Evolutionary conservation across 495 filamentous ascomycete genomes (phyloP), one percentile per base, ranked within the genome.

Genomic region (Xeromyces bisporus): DNA sequence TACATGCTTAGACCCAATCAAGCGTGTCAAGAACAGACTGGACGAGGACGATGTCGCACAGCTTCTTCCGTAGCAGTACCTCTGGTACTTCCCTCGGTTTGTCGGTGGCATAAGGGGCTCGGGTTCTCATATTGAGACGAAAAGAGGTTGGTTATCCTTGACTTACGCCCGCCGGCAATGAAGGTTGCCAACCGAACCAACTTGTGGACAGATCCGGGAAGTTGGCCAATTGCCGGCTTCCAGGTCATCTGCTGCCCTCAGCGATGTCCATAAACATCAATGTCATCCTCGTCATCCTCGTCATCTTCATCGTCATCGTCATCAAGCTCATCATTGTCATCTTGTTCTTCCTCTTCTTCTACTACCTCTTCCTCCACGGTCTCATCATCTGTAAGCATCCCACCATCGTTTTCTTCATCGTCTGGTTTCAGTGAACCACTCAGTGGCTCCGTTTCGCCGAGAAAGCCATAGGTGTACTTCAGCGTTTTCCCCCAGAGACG

Each of bases 261-360:
- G 39, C 73, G 66, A 56, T 85, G 79, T n/a, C 78, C 80, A 43
- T 78, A 67, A 31, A 83, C 60, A 32, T 73, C 69, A 40, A 80
- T 73, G 28, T 61, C 53, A 40, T 80, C 70, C 26, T 58, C 56
- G 6, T 68, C 68, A 18, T 75, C 67, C 0, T 66, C 69, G 5
- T 63, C 61, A 1, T 55, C 54, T 2, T 67, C 70, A 2, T 61
- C 58, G 3, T 54, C 62, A 17, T 59, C 50, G 24, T 75, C 67
- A 0, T 66, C 69, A 3, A 61, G 60, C 1, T 55, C 54, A 3
- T 68, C 71, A 2, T 61, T 57, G 3, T 54, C 62, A 16, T 60
- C 50, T 21, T 54, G 46, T 3, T 68, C 56, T 1, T 60, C 58
- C 11, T 59, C 60, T 1, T 67, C 16, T 20, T 53, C 44, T 3